These are phyloP conservation scores for Botrytis sinoallii DNA, from an alignment of 2,329 filamentous ascomycete species.

Conservation along the genomic window DNA sequence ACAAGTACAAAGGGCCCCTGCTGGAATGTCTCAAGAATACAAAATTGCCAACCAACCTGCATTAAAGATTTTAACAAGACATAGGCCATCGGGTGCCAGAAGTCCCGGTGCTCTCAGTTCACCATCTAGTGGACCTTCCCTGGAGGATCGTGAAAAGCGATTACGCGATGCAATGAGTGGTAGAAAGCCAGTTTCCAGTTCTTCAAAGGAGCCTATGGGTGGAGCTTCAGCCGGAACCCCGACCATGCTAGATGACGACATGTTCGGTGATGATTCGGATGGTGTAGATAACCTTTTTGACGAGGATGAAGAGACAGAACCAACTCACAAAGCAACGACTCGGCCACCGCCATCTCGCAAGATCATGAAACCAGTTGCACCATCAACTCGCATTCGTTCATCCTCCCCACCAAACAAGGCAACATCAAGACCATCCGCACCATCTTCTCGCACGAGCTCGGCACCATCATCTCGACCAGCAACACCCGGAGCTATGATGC, in stretches of 20 bases:
- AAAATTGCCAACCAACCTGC: slow-evolving; percentile 43
- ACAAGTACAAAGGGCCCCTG: slow-evolving; percentile 48
- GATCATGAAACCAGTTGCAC: background rate
- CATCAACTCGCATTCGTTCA: slow-evolving; percentile 12
- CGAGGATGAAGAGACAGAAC: slow-evolving; percentile 14
- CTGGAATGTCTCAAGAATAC: slow-evolving; percentile 53
- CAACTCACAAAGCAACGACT: slow-evolving; percentile 2
- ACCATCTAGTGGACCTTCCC: slow-evolving; percentile 19
- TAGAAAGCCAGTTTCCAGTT: slow-evolving; percentile 5
- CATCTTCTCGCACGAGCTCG: background rate
- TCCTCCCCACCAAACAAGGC: background rate
- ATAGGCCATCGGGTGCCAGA: slow-evolving; percentile 26
- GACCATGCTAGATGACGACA: slow-evolving; percentile 28
- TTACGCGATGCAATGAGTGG: slow-evolving; percentile 30
- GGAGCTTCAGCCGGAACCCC: slow-evolving; percentile 19
- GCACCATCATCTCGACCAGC: slow-evolving; percentile 8
- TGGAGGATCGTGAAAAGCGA: slow-evolving; percentile 41
- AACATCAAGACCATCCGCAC: background rate
- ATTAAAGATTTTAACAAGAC: slow-evolving; percentile 38
- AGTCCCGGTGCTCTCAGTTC: slow-evolving; percentile 24
- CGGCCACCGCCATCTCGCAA: slow-evolving; percentile 16
- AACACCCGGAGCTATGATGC: slow-evolving; percentile 9
- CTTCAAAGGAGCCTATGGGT: slow-evolving; percentile 25
- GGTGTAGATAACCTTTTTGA: slow-evolving; percentile 32
- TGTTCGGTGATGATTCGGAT: slow-evolving; percentile 24